phyloP scores from a whole-genome alignment of 2,329 filamentous ascomycete genomes.

The Colletotrichum tabaci region DNA sequence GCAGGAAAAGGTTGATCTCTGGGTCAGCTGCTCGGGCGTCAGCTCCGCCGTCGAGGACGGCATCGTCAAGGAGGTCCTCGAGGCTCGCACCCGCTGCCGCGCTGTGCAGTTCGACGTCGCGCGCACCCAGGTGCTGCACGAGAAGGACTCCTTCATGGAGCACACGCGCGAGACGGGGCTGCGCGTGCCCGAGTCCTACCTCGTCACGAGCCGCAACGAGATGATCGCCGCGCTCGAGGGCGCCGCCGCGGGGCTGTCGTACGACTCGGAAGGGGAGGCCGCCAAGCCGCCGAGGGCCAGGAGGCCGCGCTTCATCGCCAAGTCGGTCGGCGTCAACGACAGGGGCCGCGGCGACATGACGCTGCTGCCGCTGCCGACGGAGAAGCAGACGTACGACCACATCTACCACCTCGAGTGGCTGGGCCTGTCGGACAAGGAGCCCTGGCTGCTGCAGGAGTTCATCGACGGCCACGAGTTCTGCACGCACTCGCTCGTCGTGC shows the following conservation, averaged over 20 bases:
- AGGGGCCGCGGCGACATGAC: conserved; percentile 73
- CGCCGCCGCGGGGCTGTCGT: conserved; percentile 40
- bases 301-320: conserved; percentile 72
- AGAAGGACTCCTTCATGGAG: conserved; percentile 76
- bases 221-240: conserved; percentile 66
- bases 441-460: conserved; percentile 80
- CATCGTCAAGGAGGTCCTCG: conserved; percentile 72
- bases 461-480: conserved; percentile 76
- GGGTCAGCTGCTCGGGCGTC: conserved; percentile 82
- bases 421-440: conserved; percentile 64
- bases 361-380: conserved; percentile 70
- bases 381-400: conserved; percentile 67
- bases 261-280: conserved; percentile 8
- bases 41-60: conserved; percentile 77
- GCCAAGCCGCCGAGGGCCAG: conserved; percentile 29
- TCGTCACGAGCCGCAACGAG: conserved; percentile 67
- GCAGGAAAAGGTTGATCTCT: conserved; percentile 75
- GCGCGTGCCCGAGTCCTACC: conserved; percentile 65
- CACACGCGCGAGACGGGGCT: conserved; percentile 69
- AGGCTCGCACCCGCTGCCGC: conserved; percentile 69
- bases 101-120: conserved; percentile 75
- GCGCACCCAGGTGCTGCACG: conserved; percentile 71
- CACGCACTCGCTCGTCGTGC: conserved; percentile 79
- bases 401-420: conserved; percentile 64
- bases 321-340: conserved; percentile 75